phyloP scores from a whole-genome alignment of 2,329 filamentous ascomycete species.

The Neophaeococcomyces mojaviensis region DNA sequence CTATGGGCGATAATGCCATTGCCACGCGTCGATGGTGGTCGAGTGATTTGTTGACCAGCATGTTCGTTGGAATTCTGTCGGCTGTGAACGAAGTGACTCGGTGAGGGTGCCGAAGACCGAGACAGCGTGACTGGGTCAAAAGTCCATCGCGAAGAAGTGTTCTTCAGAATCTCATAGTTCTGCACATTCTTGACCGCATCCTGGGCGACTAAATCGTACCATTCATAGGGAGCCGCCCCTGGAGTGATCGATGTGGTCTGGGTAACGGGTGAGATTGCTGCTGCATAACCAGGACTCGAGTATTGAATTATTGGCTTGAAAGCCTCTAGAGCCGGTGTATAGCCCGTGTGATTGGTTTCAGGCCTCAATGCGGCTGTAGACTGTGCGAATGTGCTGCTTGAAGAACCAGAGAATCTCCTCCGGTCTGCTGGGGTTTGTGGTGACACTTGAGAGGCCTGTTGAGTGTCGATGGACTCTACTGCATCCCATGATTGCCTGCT shows the following conservation, averaged over 20 bases:
- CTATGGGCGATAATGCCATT: constrained; percentile 1
- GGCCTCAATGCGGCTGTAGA: not conserved
- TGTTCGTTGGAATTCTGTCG: not conserved
- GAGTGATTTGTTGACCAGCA: not conserved
- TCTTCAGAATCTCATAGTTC: constrained; percentile 4
- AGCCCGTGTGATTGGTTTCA: not conserved
- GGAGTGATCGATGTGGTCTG: constrained; percentile 3
- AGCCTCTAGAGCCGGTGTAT: not conserved
- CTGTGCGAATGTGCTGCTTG: not conserved
- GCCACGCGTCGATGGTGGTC: not conserved
- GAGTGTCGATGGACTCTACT: too few species aligned
- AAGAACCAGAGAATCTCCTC: not conserved
- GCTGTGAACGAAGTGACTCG: not conserved
- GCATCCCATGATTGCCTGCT: not conserved
- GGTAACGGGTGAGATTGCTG: constrained; percentile 2
- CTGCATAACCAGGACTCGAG: too few species aligned
- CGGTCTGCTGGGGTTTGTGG: not conserved
- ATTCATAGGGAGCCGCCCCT: constrained; percentile 16
- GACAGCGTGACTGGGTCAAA: constrained; percentile 5
- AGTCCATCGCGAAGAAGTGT: constrained; percentile 6
- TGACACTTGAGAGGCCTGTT: too few species aligned
- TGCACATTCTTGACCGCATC: constrained; percentile 14
- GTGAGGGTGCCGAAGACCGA: not conserved
- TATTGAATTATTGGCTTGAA: too few species aligned
- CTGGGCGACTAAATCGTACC: constrained; percentile 22